phyloP scores from a whole-genome alignment of 371 early-diverging fungal species.

The Mucor sp. region DNA sequence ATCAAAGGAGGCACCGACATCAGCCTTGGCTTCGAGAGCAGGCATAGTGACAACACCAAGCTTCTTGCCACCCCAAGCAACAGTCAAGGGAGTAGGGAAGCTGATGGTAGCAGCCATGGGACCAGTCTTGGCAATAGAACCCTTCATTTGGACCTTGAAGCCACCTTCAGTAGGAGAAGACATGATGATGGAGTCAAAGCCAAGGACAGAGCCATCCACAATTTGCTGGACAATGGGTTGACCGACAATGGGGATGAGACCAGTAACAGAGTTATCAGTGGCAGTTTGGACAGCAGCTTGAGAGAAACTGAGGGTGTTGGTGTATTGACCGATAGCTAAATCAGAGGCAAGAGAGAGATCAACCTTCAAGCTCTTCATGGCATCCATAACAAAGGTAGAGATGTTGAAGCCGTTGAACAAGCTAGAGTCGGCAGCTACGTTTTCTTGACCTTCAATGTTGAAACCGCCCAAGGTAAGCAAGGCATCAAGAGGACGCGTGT shows the following conservation, averaged over 20 bases:
- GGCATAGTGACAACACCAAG: constrained; percentile 57
- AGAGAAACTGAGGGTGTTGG: constrained; percentile 44
- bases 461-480: constrained; percentile 53
- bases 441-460: constrained; percentile 38
- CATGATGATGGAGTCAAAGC: constrained; percentile 49
- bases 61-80: constrained; percentile 51
- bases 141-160: constrained; percentile 60
- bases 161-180: constrained; percentile 49
- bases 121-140: constrained; percentile 61
- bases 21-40: constrained; percentile 42
- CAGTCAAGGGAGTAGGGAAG: constrained; percentile 52
- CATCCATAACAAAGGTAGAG: constrained; percentile 50
- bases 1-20: constrained; percentile 51
- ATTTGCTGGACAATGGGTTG: constrained; percentile 62
- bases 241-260: constrained; percentile 58
- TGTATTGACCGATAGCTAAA: constrained; percentile 56
- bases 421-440: constrained; percentile 39
- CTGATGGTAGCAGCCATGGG: constrained; percentile 62
- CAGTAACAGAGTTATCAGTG: constrained; percentile 50
- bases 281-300: constrained; percentile 49
- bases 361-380: constrained; percentile 53
- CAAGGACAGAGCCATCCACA: constrained; percentile 54
- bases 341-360: constrained; percentile 56
- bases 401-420: constrained; percentile 53
- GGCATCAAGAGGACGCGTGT: constrained; percentile 51